Evolutionary conservation across 257 asterid species (phyloP), one percentile per base, ranked within the genome.

Genomic region (Primulina eburnea): DNA sequence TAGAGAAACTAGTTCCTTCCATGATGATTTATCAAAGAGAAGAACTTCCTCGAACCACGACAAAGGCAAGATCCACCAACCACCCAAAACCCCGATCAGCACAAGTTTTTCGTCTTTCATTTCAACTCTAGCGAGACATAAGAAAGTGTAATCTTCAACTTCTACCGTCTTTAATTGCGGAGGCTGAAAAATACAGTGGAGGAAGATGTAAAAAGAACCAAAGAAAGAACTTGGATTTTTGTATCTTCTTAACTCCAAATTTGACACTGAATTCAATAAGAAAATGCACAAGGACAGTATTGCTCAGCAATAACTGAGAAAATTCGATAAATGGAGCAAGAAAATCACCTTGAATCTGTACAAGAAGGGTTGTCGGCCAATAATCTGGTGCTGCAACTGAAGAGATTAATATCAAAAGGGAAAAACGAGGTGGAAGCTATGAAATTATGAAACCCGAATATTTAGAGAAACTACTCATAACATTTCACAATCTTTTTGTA

Each of bases 41-140:
- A 32, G 29, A 7, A 58, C 52, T 64, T 69, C 73, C n/a, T 53
- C 33, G 56, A 35, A 35, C 5, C 84, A 76, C 0, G 82, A 73
- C n/a, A 67, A 64, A 11, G 80, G 84, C 77, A 79, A 47, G 38
- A 64, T 67, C 86, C 82, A 82, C 86, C 83, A 82, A 66, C 78
- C 69, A 47, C 86, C 86, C 50, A 82, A 79, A n/a, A 82, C 58
- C 28, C 82, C 84, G 57, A 73, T 24, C 24, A 79, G 78, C 47
- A 68, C 38, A 28, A 73, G 52, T 55, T 63, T 72, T 68, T 73
- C 73, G 58, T 80, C 76, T 43, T 60, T 76, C 60, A 81, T 67
- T 38, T 78, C 75, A 63, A 76, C 78, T 64, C 65, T 71, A 26
- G 79, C 75, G 43, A 78, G 18, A 62, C 79, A 79, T 43, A 76